phyloP scores from a whole-genome alignment of 768 basidiomycete genomes.

The Lactarius psammicola region DNA sequence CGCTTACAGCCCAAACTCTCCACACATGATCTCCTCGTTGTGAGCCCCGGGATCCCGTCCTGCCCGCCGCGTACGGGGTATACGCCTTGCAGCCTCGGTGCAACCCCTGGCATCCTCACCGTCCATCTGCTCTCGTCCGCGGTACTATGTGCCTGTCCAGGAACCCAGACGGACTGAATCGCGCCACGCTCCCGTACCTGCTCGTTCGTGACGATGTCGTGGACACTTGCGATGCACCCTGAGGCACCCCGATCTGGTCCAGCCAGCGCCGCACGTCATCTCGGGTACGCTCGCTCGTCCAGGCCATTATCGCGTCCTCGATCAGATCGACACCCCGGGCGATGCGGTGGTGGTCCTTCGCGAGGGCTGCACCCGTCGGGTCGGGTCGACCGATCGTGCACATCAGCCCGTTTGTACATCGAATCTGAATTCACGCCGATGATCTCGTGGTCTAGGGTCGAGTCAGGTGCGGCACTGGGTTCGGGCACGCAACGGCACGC shows the following conservation, averaged over 20 bases:
- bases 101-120: conserved; percentile 66
- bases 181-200: conserved; percentile 55
- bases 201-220: conserved; percentile 59
- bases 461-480: conserved; percentile 38
- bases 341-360: conserved; percentile 45
- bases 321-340: conserved; percentile 49
- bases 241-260: conserved; percentile 55
- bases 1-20: conserved; percentile 33
- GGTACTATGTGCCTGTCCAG: conserved; percentile 15
- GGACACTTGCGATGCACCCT: conserved; percentile 60
- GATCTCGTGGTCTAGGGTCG: conserved; percentile 54
- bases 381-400: conserved; percentile 54
- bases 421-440: conserved; percentile 73
- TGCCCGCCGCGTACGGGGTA: conserved; percentile 62
- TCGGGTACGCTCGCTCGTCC: conserved; percentile 51
- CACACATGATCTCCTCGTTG: conserved; percentile 36
- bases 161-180: conserved; percentile 58
- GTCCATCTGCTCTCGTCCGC: conserved; percentile 49
- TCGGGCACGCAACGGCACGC: conserved; percentile 69
- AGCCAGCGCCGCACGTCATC: conserved; percentile 54
- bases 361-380: conserved; percentile 53
- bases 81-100: conserved; percentile 60
- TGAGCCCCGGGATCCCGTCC: conserved; percentile 61
- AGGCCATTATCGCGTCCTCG: conserved; percentile 58
- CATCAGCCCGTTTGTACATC: conserved; percentile 69